phyloP scores from a whole-genome alignment of 176 grass and related monocot genomes.

The Aegilops longissima region DNA sequence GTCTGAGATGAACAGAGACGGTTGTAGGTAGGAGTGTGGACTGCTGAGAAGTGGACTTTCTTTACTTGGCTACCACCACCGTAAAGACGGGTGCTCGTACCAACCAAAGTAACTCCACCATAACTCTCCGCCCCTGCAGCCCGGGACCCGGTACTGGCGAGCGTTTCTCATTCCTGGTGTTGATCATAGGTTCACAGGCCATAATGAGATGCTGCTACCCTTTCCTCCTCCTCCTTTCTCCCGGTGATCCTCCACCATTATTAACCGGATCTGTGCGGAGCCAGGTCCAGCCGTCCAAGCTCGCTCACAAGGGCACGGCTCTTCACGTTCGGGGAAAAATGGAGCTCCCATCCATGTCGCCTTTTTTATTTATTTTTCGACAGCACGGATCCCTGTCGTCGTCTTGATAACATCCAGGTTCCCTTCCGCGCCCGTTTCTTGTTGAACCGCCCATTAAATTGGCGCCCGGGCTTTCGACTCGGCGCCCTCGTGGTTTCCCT shows the following conservation, averaged over 20 bases:
- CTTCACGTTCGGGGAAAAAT: background rate
- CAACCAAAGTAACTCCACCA: constrained; percentile 17
- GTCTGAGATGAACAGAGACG: background rate
- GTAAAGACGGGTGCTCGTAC: background rate
- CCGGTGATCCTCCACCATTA: constrained; percentile 1
- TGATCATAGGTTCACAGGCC: constrained; percentile 7
- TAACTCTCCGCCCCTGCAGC: background rate
- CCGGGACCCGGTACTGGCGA: background rate
- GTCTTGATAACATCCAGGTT: no score
- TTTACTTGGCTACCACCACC: background rate
- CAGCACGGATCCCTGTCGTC: background rate
- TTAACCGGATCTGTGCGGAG: constrained; percentile 20
- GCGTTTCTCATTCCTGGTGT: constrained; percentile 10
- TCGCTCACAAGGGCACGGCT: background rate
- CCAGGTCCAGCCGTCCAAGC: background rate
- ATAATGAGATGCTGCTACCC: constrained; percentile 31
- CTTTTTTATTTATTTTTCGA: no score
- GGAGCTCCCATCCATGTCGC: background rate
- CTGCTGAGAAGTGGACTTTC: background rate
- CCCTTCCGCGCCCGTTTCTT: background rate
- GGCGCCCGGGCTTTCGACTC: background rate
- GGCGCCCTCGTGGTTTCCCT: background rate
- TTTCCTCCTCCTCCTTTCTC: background rate
- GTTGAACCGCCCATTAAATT: constrained; percentile 23
- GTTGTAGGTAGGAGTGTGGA: background rate